Percentiles rank a stretch among this genome's conserved stretches.
Conservation (phyloP, 768 basidiomycete genomes). For the Gymnopilus dilepis region DNA sequence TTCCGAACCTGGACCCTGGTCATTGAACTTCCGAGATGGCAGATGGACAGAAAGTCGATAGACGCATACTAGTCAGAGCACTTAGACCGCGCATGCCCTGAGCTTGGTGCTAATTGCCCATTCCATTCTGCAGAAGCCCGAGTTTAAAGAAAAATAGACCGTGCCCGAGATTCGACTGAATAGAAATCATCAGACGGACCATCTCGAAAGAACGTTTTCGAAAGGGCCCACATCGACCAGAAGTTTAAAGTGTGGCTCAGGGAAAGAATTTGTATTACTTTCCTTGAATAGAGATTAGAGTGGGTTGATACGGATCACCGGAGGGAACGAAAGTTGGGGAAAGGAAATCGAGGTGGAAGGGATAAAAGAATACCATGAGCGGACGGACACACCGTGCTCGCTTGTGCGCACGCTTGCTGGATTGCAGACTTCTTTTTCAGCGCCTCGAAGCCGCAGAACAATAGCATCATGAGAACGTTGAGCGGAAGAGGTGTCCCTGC, state of each 20-base stretch:
- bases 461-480: neutral
- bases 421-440: slow-evolving; percentile 4
- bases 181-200: slow-evolving; percentile 10
- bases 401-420: neutral
- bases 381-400: neutral
- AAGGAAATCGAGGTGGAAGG: neutral
- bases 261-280: slow-evolving; percentile 13
- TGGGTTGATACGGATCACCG: slow-evolving; percentile 28
- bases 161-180: neutral
- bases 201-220: slow-evolving; percentile 13
- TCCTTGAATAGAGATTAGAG: slow-evolving; percentile 15
- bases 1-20: slow-evolving; percentile 1
- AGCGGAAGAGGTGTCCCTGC: neutral
- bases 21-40: neutral
- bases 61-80: neutral
- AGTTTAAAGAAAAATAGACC: neutral
- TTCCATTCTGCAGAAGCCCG: slow-evolving; percentile 7
- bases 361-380: slow-evolving; percentile 14
- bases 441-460: slow-evolving; percentile 8
- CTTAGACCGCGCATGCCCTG: neutral
- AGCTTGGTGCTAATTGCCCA: neutral
- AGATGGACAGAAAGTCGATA: neutral
- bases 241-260: slow-evolving; percentile 5
- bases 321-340: slow-evolving; percentile 14
- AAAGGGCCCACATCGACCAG: neutral